Conservation (phyloP, 2,329 filamentous ascomycete species). For the Stachybotrys chlorohalonatus region DNA sequence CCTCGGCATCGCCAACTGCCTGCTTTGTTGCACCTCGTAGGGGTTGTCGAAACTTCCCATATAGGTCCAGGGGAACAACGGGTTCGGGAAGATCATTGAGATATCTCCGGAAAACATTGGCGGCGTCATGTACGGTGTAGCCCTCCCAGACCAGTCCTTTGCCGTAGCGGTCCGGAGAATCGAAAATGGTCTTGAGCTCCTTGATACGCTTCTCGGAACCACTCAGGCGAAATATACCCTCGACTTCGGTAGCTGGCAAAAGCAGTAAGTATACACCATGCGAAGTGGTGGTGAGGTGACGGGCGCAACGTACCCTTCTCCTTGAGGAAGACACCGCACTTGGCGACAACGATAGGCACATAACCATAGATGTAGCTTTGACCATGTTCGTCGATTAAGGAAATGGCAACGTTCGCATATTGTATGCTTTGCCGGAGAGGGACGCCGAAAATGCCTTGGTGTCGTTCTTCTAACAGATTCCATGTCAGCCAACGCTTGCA, state of each 20-base stretch:
- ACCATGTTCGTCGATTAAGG: constrained; percentile 82
- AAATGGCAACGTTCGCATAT: constrained; percentile 97
- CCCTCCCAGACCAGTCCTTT: constrained; percentile 96
- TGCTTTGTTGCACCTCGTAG: constrained; percentile 64
- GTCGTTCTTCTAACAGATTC: not conserved
- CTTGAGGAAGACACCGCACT: constrained; percentile 94
- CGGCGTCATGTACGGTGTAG: constrained; percentile 96
- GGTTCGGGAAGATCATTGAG: constrained; percentile 94
- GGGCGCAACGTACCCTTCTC: constrained; percentile 69
- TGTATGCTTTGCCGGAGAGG: constrained; percentile 89
- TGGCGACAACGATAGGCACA: constrained; percentile 95
- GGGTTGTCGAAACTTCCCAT: constrained; percentile 83
- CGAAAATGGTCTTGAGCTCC: constrained; percentile 83
- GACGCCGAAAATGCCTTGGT: constrained; percentile 78
- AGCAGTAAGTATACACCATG: not conserved
- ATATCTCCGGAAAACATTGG: constrained; percentile 90
- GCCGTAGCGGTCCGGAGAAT: constrained; percentile 90
- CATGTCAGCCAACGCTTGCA: not conserved
- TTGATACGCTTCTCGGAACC: constrained; percentile 98
- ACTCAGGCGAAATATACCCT: constrained; percentile 92
- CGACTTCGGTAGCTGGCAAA: constrained; percentile 72
- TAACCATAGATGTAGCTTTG: constrained; percentile 98
- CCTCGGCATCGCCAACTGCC: constrained; percentile 60
- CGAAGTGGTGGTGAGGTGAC: not conserved
- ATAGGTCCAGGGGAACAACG: constrained; percentile 89